Conservation (phyloP, 768 basidiomycete genomes). For the Suillus subalutaceus region DNA sequence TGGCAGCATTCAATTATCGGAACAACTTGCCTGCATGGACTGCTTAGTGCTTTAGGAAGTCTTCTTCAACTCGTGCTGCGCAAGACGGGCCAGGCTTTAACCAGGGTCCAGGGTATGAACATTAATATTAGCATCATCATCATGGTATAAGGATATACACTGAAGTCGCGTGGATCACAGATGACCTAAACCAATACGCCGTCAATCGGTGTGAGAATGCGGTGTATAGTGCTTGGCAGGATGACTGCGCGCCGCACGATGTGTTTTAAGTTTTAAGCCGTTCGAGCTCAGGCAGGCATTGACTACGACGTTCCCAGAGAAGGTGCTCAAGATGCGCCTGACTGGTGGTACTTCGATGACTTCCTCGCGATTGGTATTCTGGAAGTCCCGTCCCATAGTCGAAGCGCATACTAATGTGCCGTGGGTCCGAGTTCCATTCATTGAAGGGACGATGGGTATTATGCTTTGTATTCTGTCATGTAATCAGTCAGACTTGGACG, state of each 20-base stretch:
- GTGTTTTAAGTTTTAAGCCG: background rate
- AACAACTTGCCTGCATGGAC: background rate
- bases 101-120: background rate
- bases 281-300: background rate
- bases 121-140: background rate
- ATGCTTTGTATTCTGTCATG: too few species aligned
- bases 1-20: background rate
- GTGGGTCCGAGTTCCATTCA: too few species aligned
- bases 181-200: background rate
- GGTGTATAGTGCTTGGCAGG: background rate
- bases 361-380: too few species aligned
- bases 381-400: too few species aligned
- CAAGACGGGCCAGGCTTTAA: background rate
- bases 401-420: too few species aligned
- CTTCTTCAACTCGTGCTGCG: background rate
- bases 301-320: background rate
- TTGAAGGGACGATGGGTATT: too few species aligned
- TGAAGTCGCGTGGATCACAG: background rate
- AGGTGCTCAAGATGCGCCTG: background rate
- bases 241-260: background rate
- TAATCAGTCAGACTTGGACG: too few species aligned
- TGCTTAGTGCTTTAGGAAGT: background rate
- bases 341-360: background rate
- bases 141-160: background rate
- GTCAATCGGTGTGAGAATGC: background rate